These are phyloP conservation scores for Hypericum androsaemum DNA, from an alignment of 345 rosid genomes.

Conservation along the genomic window DNA sequence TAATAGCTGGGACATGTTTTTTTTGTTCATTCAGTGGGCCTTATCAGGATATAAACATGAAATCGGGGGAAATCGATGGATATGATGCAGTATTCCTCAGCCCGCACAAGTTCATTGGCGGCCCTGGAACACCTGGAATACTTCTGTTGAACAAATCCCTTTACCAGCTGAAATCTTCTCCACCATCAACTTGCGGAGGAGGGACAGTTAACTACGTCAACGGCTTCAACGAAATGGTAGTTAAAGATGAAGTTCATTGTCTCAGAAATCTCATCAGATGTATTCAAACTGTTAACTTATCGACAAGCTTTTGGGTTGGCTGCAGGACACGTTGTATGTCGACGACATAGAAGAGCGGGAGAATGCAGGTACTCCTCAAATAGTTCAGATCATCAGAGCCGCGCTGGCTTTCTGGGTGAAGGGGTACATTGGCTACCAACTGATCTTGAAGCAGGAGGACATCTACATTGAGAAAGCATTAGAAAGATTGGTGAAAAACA, in stretches of 20 bases:
- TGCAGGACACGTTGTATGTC: conserved; percentile 43
- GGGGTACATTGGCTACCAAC: conserved; percentile 29
- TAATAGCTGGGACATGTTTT: no score
- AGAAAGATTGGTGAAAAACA: conserved; percentile 31
- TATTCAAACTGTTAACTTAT: no score
- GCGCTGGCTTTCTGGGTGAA: conserved; percentile 53
- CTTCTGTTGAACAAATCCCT: conserved; percentile 42
- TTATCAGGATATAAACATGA: conserved; percentile 45
- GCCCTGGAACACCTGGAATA: conserved; percentile 54
- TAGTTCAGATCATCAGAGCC: conserved; percentile 42
- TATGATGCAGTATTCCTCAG: conserved; percentile 49
- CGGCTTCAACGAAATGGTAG: conserved; percentile 40
- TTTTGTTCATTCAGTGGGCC: conserved; percentile 30
- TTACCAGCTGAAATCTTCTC: conserved; percentile 30
- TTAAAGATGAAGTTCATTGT: no score
- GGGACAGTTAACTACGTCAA: conserved; percentile 55
- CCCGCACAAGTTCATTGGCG: conserved; percentile 55
- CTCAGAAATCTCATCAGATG: no score
- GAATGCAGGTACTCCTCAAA: conserved; percentile 52
- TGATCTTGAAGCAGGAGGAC: conserved; percentile 28
- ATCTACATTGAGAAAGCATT: conserved; percentile 29
- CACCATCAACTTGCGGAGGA: conserved; percentile 61
- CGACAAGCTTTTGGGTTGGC: background rate
- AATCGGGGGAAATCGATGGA: conserved; percentile 37
- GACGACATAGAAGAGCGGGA: conserved; percentile 47